These are phyloP conservation scores for Rhododendron mucronatum DNA, from an alignment of 148 eudicot species.

Conservation along the genomic window DNA sequence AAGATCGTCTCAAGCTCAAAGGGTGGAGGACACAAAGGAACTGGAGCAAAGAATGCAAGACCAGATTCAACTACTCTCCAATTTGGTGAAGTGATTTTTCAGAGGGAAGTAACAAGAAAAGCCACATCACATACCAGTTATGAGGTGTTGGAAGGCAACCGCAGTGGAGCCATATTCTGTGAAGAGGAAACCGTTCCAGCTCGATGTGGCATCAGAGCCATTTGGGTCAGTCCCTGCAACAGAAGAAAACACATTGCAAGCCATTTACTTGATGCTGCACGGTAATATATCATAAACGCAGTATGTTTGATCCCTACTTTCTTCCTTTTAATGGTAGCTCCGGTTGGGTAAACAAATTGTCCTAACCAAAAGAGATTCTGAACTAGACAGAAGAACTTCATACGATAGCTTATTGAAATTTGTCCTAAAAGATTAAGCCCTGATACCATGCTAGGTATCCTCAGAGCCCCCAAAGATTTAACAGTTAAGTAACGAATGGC, in stretches of 20 bases:
- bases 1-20: constrained; percentile 35
- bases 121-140: constrained; percentile 13
- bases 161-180: constrained; percentile 46
- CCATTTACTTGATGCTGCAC: constrained; percentile 72
- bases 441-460: background rate
- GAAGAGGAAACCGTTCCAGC: constrained; percentile 69
- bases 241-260: constrained; percentile 78
- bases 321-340: background rate
- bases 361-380: background rate
- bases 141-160: constrained; percentile 21
- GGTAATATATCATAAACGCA: constrained; percentile 35
- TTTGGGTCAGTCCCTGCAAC: constrained; percentile 89
- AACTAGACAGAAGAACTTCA: background rate
- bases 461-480: background rate
- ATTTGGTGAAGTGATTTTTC: constrained; percentile 71
- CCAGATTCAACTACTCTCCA: constrained; percentile 42
- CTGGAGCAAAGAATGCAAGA: constrained; percentile 30
- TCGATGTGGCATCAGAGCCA: constrained; percentile 78
- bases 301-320: background rate
- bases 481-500: background rate
- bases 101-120: constrained; percentile 54
- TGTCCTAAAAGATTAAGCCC: background rate
- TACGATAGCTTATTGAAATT: background rate
- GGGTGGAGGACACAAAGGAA: constrained; percentile 11
- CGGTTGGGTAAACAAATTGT: background rate